Conservation (phyloP, 2,329 filamentous ascomycete genomes). For the Arthrobotrys megalospora region DNA sequence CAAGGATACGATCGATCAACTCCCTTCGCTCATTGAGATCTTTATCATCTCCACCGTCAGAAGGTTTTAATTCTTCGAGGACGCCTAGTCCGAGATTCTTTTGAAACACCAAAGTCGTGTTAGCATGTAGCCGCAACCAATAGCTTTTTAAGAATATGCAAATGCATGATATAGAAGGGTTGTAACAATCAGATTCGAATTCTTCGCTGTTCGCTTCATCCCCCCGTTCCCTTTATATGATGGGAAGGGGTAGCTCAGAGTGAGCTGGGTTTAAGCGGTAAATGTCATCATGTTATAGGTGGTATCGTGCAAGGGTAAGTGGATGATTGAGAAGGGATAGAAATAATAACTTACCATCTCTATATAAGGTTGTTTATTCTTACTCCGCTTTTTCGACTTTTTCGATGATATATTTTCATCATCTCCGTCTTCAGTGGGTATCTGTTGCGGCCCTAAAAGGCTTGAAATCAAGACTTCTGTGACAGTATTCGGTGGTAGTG, state of each 20-base stretch:
- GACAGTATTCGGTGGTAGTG: slow-evolving; percentile 12
- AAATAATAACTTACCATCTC: slow-evolving; percentile 55
- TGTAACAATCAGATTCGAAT: slow-evolving; percentile 54
- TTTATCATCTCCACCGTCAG: slow-evolving; percentile 16
- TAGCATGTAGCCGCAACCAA: slow-evolving; percentile 13
- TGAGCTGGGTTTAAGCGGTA: slow-evolving; percentile 62
- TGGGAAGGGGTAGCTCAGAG: slow-evolving; percentile 56
- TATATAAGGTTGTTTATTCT: slow-evolving; percentile 48
- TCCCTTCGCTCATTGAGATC: slow-evolving; percentile 42
- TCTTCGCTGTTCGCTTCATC: slow-evolving; percentile 61
- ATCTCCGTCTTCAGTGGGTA: neutral
- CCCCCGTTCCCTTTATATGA: slow-evolving; percentile 26
- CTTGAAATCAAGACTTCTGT: slow-evolving; percentile 46
- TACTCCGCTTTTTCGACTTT: slow-evolving; percentile 25
- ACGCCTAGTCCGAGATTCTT: slow-evolving; percentile 70
- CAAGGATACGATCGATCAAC: slow-evolving; percentile 38
- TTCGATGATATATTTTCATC: neutral
- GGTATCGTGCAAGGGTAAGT: neutral
- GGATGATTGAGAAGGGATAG: neutral
- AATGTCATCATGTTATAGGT: slow-evolving; percentile 52
- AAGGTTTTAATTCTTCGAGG: slow-evolving; percentile 67
- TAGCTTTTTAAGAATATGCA: neutral
- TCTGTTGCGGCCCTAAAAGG: slow-evolving; percentile 17
- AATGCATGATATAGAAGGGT: neutral
- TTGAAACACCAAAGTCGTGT: neutral